Evolutionary conservation across 2,329 filamentous ascomycete genomes (phyloP).

Genomic region (Ascosphaera aggregata): DNA sequence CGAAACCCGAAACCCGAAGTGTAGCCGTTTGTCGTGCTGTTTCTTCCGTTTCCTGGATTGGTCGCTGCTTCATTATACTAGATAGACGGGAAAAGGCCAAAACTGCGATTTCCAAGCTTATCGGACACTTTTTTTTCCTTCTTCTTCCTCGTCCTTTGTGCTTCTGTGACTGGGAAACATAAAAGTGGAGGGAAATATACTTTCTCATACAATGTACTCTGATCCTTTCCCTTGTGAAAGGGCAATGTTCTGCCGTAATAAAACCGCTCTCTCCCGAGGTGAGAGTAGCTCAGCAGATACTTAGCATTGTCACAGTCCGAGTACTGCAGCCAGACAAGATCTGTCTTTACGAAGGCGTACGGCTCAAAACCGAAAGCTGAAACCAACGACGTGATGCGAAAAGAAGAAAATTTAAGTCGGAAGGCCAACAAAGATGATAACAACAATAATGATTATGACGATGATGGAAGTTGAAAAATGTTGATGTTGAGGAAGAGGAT

Average conservation of each 20-base stretch:
- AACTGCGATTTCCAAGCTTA: not conserved
- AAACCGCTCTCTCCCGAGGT: not conserved
- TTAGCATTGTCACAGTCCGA: not conserved
- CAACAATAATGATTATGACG: slow-evolving; percentile 5
- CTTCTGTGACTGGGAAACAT: not conserved
- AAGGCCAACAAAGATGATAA: slow-evolving; percentile 5
- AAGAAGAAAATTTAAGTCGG: slow-evolving; percentile 4
- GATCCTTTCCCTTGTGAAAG: not conserved
- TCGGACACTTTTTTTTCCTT: not conserved
- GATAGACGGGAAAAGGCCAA: not conserved
- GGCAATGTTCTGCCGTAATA: not conserved
- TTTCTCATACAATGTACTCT: not conserved
- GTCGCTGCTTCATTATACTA: not conserved
- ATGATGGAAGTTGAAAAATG: slow-evolving; percentile 4
- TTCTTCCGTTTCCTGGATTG: too few relatives aligned
- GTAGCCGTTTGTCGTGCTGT: too few relatives aligned
- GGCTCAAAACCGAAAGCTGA: not conserved
- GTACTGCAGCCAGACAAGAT: not conserved
- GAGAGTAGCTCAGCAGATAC: not conserved
- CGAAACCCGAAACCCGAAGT: too few relatives aligned
- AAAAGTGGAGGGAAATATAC: not conserved
- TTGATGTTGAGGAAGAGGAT: slow-evolving; percentile 6
- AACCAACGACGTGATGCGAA: slow-evolving; percentile 8
- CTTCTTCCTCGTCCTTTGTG: too few relatives aligned
- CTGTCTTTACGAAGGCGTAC: not conserved